phyloP scores from a whole-genome alignment of 805 yeast genomes.

The Jamesozyma piceae region DNA sequence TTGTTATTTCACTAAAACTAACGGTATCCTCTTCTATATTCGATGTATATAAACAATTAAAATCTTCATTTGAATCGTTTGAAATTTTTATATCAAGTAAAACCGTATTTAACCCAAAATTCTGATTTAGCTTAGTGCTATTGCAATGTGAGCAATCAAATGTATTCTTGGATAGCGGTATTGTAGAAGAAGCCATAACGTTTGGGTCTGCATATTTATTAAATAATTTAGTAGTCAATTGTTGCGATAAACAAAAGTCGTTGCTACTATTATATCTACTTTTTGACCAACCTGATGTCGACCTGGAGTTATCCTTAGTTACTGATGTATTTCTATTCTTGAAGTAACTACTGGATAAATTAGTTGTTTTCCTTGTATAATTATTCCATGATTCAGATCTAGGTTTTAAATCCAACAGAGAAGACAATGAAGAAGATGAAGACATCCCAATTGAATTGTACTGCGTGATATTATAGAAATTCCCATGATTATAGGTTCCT shows the following conservation, averaged over 20 bases:
- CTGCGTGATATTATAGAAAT: background rate
- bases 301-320: background rate
- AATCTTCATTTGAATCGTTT: conserved; percentile 8
- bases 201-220: conserved; percentile 25
- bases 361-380: background rate
- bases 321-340: background rate
- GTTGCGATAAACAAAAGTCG: background rate
- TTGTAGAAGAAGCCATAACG: conserved; percentile 15
- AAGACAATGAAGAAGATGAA: background rate
- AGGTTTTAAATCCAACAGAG: background rate
- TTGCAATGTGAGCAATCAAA: no score
- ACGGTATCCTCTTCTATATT: conserved; percentile 12
- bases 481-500: background rate
- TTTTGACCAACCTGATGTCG: background rate
- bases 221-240: conserved; percentile 6
- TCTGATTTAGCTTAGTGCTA: background rate
- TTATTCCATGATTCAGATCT: background rate
- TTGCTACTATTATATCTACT: background rate
- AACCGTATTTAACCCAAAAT: background rate
- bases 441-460: background rate
- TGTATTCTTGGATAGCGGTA: no score
- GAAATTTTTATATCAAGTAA: conserved; percentile 11
- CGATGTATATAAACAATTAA: conserved; percentile 11
- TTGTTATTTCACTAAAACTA: conserved; percentile 12
- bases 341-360: background rate